Percentiles rank a stretch among this genome's conserved stretches.
phyloP scores from a whole-genome alignment of 129 eudicot genomes.

The Logfia minima region DNA sequence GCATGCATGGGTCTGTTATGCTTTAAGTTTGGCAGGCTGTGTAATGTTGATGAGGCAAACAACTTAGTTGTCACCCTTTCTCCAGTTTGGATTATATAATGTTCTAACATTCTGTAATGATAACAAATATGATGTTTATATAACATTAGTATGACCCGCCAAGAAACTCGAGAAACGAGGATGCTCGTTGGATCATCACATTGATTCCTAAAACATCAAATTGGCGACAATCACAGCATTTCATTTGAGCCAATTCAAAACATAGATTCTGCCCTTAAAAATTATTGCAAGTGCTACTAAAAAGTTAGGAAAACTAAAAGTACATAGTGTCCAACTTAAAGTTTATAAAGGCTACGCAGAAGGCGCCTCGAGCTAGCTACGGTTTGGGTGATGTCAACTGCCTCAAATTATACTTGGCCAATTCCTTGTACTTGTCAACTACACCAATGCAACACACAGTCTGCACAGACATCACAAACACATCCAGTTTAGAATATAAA shows the following conservation, averaged over 20 bases:
- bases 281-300: background rate
- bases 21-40: too few species aligned
- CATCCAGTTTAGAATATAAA: background rate
- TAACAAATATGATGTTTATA: too few species aligned
- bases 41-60: too few species aligned
- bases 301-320: background rate
- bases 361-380: background rate
- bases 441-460: slow-evolving; percentile 91
- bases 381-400: slow-evolving; percentile 62
- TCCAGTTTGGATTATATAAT: too few species aligned
- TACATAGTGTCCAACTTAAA: background rate
- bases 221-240: background rate
- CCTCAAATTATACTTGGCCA: slow-evolving; percentile 87
- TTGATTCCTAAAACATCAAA: background rate
- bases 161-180: background rate
- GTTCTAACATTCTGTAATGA: too few species aligned
- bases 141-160: too few species aligned
- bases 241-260: background rate
- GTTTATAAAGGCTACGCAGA: background rate
- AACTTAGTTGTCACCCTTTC: too few species aligned
- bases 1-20: too few species aligned
- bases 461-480: slow-evolving; percentile 38
- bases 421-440: slow-evolving; percentile 96
- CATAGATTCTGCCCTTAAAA: background rate
- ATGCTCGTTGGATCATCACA: background rate